Evolutionary conservation across 495 filamentous ascomycete species (phyloP), one percentile per base, ranked within the genome.

Genomic region (Tuber melanosporum): DNA sequence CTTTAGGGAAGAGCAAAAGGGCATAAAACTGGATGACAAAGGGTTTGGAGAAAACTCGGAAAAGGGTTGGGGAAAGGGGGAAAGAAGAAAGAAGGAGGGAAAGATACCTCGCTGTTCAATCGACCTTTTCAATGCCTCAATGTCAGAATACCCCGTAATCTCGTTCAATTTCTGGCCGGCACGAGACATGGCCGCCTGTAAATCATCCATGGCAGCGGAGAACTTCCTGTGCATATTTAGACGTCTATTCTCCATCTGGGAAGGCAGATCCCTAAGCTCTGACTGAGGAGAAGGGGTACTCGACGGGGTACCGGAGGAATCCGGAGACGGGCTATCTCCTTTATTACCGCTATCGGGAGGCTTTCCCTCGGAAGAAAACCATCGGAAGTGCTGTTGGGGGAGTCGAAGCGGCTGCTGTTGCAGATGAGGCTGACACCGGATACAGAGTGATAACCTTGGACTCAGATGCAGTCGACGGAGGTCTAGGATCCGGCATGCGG

Each of bases 121-220:
- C 22, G 90, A 88, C 8, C 86, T 85, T 83, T 97, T 94, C 71
- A 99, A 87, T 17, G 90, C 86, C 83, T 97, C 95, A 84, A 99
- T 99, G 49, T 92, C 91, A 1, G 92, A 91, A 88, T 99, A 99
- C 19, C 96, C 96, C 1, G 96, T 99, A 71, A 97, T 87, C 81
- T 93, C 92, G 84, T 98, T 98, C 84, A 99, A 88, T 74, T 91
- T 91, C 83, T 97, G 94, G 7, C 92, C 92, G 17, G 94, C 94
- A 74, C 90, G 88, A 78, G 96, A 92, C 47, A 94, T 86, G 77
- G 94, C 93, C 41, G 92, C 90, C 83, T 97, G 93, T 41, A 97
- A 83, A 76, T 92, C 89, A 85, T 99, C 95, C 93, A 98, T 97
- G 80, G 97, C 84, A 71, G 87, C 82, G 71, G 88, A 89, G 83